Evolutionary conservation across 2,329 filamentous ascomycete species (phyloP), one percentile per base, ranked within the genome.

Genomic region (Alternaria longipes): DNA sequence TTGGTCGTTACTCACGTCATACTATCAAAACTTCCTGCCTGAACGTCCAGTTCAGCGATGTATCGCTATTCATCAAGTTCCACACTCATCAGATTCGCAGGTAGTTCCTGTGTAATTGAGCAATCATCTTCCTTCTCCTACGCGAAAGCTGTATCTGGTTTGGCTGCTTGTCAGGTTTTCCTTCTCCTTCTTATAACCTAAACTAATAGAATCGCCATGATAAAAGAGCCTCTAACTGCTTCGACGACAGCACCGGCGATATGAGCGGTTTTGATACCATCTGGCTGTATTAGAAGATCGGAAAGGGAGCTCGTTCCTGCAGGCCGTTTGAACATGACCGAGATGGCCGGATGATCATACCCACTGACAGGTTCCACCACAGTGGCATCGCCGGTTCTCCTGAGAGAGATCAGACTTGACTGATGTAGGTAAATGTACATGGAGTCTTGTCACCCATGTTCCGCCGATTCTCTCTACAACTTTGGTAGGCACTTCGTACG

Each of bases 381-480:
- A 38, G 36, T 18, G 4, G 36, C 36, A 4, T 7, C n/a, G n/a
- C 8, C 36, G 7, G 5, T 9, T 5, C 36, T 18, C 3, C 16
- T 18, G 1, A 8, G 6, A 38, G 5, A 18, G 3, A 8, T 9
- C n/a, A 38, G 36, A 38, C 6, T 8, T n/a, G 16, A 8, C 1
- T 38, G 2, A 14, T 1, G 0, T 4, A 8, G n/a, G 1, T n/a
- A 8, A 8, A 6, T 38, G 0, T 3, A 38, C 1, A 0, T 16
- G 0, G 8, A 11, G 1, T 38, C 6, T 38, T 5, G 6, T 18
- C 3, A 20, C n/a, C 11, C 8, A 41, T 4, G 38, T 20, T 8
- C n/a, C 9, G 18, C 38, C 38, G 16, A 38, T 38, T 3, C 7
- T 18, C 16, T 38, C 36, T 6, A 38, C 36, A n/a, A 38, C 1